A percentile compares a stretch with the other conserved stretches of the same genome.
Evolutionary conservation across 768 basidiomycete species (phyloP).

Genomic region (Pisolithus orientalis): DNA sequence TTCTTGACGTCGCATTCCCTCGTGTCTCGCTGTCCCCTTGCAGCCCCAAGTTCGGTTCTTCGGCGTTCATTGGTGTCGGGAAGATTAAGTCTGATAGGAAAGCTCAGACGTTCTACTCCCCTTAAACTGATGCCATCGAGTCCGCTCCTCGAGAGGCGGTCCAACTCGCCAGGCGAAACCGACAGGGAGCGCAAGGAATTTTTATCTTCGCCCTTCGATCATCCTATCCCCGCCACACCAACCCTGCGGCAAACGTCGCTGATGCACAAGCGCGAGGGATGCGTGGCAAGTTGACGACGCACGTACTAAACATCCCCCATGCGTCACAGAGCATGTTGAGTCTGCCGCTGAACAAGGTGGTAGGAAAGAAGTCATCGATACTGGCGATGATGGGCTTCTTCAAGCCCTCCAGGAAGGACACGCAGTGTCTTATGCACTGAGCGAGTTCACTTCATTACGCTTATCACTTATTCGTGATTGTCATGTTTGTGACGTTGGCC

Average conservation of each 20-base stretch:
- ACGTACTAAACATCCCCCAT: slow-evolving; percentile 6
- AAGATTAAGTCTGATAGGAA: slow-evolving; percentile 18
- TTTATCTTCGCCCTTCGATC: slow-evolving; percentile 38
- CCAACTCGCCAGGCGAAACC: slow-evolving; percentile 31
- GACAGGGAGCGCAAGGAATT: slow-evolving; percentile 35
- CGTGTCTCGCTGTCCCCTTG: slow-evolving; percentile 4
- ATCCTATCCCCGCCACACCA: slow-evolving; percentile 11
- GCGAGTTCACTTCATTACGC: not conserved
- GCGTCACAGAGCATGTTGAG: slow-evolving; percentile 1
- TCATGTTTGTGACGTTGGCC: too few relatives aligned
- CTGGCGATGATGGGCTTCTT: slow-evolving; percentile 28
- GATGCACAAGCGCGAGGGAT: not conserved
- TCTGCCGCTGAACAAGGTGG: slow-evolving; percentile 10
- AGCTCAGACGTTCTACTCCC: slow-evolving; percentile 36
- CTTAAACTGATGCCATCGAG: slow-evolving; percentile 32
- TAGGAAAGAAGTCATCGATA: slow-evolving; percentile 19
- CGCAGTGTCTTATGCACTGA: not conserved
- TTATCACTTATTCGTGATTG: not conserved
- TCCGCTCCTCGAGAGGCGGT: slow-evolving; percentile 26
- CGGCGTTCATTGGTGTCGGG: slow-evolving; percentile 3
- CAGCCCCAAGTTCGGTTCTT: slow-evolving; percentile 9
- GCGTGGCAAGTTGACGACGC: slow-evolving; percentile 2
- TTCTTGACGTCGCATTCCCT: slow-evolving; percentile 27
- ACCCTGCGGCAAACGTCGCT: slow-evolving; percentile 1
- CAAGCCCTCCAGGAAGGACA: slow-evolving; percentile 18